phyloP scores from a whole-genome alignment of 169 alveolate species.

The Cryptosporidium baileyi region DNA sequence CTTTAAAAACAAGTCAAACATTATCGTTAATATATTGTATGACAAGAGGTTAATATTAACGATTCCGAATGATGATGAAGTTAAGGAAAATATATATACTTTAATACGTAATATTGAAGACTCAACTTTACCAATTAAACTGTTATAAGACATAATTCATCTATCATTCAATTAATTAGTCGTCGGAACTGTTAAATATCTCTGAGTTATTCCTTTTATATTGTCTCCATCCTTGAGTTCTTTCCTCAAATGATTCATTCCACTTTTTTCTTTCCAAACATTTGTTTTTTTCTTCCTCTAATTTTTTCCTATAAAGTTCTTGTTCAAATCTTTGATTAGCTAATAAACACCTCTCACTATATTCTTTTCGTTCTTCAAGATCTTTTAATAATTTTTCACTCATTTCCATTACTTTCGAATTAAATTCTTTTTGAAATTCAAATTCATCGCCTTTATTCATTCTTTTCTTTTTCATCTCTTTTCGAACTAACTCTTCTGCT shows the following conservation, averaged over 20 bases:
- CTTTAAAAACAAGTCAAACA: neutral
- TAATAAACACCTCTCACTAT: conserved; percentile 81
- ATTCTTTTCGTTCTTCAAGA: conserved; percentile 80
- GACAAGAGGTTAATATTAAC: conserved; percentile 18
- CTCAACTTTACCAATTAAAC: conserved; percentile 24
- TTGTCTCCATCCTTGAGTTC: conserved; percentile 56
- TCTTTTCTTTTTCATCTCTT: conserved; percentile 70
- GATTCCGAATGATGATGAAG: neutral
- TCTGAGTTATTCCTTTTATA: conserved; percentile 8
- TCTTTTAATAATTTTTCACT: conserved; percentile 79
- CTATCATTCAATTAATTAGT: neutral
- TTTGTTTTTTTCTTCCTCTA: conserved; percentile 43
- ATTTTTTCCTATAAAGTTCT: conserved; percentile 40
- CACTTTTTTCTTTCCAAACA: conserved; percentile 48
- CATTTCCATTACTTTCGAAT: conserved; percentile 78
- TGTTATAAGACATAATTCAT: neutral
- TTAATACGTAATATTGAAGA: conserved; percentile 54
- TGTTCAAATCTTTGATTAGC: conserved; percentile 77
- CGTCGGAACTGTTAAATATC: neutral
- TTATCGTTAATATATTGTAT: conserved; percentile 24
- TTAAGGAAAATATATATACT: conserved; percentile 4
- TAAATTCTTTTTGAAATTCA: conserved; percentile 73
- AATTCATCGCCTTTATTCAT: conserved; percentile 18
- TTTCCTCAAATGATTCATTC: conserved; percentile 47
- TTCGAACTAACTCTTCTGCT: conserved; percentile 80